Percentiles rank a stretch among this genome's conserved stretches.
phyloP scores from a whole-genome alignment of 148 eudicot genomes.

The Agrostemma githago region DNA sequence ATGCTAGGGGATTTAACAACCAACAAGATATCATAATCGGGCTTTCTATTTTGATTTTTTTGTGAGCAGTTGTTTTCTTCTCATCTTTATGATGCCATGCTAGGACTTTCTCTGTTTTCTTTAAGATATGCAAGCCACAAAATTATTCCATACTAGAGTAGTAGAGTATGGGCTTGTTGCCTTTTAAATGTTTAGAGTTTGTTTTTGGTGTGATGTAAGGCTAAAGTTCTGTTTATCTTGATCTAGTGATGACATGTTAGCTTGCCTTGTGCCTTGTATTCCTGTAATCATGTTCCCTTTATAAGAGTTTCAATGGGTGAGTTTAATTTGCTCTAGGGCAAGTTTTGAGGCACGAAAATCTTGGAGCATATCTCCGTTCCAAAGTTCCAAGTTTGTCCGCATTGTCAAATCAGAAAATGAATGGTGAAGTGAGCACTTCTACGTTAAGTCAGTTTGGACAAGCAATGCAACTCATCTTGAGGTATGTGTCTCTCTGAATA shows the following conservation, averaged over 20 bases:
- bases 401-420: constrained; percentile 37
- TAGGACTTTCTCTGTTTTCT: background rate
- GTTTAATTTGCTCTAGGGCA: constrained; percentile 63
- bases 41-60: background rate
- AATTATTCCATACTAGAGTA: background rate
- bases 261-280: background rate
- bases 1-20: background rate
- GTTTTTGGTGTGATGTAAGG: background rate
- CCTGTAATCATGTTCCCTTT: background rate
- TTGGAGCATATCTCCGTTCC: constrained; percentile 57
- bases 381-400: constrained; percentile 68
- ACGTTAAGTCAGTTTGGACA: constrained; percentile 46
- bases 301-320: constrained; percentile 15
- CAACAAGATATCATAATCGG: background rate
- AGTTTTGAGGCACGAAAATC: constrained; percentile 73
- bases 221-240: background rate
- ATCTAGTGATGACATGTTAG: background rate
- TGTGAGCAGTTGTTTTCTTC: background rate
- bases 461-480: constrained; percentile 59
- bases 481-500: constrained; percentile 39
- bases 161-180: background rate
- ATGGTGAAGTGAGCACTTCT: constrained; percentile 54
- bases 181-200: background rate
- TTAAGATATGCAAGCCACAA: background rate
- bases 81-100: background rate